phyloP scores from a whole-genome alignment of 345 rosid species.

The Populus davidiana region DNA sequence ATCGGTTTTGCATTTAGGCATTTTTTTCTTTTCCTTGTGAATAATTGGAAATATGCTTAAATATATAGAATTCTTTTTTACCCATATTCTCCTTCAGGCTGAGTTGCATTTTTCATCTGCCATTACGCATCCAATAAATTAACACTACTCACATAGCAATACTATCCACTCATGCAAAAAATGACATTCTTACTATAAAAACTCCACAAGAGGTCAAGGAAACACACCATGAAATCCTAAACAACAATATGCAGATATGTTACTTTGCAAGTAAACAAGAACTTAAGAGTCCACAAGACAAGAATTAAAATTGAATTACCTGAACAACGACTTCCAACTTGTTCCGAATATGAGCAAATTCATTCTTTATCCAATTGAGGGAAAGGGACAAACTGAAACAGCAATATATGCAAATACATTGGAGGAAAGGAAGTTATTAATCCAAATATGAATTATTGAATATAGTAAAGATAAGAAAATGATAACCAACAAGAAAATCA shows the following conservation, averaged over 20 bases:
- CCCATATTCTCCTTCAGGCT: no score
- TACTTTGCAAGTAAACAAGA: neutral
- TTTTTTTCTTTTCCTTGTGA: no score
- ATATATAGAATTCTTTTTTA: no score
- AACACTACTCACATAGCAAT: no score
- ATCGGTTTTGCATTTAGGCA: no score
- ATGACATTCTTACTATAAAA: neutral
- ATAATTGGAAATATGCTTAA: no score
- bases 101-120: no score
- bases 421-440: neutral
- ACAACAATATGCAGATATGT: neutral
- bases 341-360: conserved; percentile 29
- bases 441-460: neutral
- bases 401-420: neutral
- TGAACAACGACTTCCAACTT: conserved; percentile 37
- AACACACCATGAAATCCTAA: neutral
- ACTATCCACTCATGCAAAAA: no score
- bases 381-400: conserved; percentile 31
- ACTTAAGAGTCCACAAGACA: neutral
- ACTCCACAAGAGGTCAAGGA: neutral
- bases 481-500: neutral
- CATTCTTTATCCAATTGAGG: conserved; percentile 32
- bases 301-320: conserved; percentile 19
- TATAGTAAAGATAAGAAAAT: neutral
- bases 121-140: no score